These are phyloP conservation scores for Penicillium cosmopolitanum DNA, from an alignment of 495 filamentous ascomycete genomes.

Conservation along the genomic window DNA sequence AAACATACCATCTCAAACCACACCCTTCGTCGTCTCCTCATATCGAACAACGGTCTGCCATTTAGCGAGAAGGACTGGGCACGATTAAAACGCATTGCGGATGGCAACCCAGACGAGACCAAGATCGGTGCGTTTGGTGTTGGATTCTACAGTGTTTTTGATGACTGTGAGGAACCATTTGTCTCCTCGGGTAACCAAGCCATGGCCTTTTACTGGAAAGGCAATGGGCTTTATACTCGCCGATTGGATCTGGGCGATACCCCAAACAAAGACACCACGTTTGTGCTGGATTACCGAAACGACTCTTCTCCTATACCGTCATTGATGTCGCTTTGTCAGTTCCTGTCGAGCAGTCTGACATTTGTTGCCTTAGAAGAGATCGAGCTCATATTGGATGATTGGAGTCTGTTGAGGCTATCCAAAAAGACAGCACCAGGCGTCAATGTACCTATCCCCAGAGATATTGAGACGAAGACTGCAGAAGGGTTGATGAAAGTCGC, in stretches of 20 bases:
- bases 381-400: constrained; percentile 89
- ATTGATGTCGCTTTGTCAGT: constrained; percentile 83
- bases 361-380: constrained; percentile 89
- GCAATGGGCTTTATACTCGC: constrained; percentile 89
- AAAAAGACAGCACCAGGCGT: constrained; percentile 83
- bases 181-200: constrained; percentile 87
- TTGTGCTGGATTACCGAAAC: constrained; percentile 91
- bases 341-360: constrained; percentile 91
- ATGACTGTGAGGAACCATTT: constrained; percentile 96
- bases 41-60: constrained; percentile 85
- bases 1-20: constrained; percentile 84
- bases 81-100: constrained; percentile 91
- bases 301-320: constrained; percentile 81
- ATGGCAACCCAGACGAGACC: constrained; percentile 97
- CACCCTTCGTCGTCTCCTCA: constrained; percentile 78
- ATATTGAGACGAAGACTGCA: constrained; percentile 78
- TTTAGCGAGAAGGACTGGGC: constrained; percentile 92
- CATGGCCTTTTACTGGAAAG: constrained; percentile 99
- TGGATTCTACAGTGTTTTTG: constrained; percentile 98
- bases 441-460: constrained; percentile 72
- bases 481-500: constrained; percentile 83
- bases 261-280: constrained; percentile 75
- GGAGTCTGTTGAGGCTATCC: constrained; percentile 70
- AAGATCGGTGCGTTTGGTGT: constrained; percentile 99
- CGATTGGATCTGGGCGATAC: constrained; percentile 68